Evolutionary conservation across 768 basidiomycete species (phyloP).

Genomic region (Suillus subalutaceus): DNA sequence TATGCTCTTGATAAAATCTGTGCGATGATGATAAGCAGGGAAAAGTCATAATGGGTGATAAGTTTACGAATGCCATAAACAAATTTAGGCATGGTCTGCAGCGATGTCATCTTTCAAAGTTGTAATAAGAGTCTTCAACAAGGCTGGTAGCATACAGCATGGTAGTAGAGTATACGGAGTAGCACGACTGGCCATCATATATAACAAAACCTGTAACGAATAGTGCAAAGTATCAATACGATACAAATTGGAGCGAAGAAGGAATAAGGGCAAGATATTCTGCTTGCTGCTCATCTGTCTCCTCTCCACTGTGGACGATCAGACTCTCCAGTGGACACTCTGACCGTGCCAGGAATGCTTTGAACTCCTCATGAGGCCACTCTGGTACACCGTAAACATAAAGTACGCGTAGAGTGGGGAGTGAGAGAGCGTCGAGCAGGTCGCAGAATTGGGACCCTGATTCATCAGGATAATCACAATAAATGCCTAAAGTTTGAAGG

Average conservation of each 20-base stretch:
- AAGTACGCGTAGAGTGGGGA: not conserved
- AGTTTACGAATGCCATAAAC: too few relatives aligned
- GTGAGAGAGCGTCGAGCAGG: not conserved
- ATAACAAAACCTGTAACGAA: too few relatives aligned
- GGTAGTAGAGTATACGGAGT: too few relatives aligned
- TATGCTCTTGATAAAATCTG: too few relatives aligned
- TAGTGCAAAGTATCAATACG: constrained; percentile 1
- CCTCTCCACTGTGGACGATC: not conserved
- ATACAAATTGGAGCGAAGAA: not conserved
- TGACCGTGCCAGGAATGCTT: not conserved
- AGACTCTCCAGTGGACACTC: not conserved
- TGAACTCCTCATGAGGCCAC: not conserved
- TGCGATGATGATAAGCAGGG: too few relatives aligned
- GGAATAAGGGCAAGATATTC: not conserved
- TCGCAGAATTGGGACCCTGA: not conserved
- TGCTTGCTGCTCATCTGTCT: not conserved
- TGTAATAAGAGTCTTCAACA: too few relatives aligned
- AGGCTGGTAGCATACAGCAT: too few relatives aligned
- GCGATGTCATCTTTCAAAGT: too few relatives aligned
- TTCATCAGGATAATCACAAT: too few relatives aligned
- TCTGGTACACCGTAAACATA: not conserved
- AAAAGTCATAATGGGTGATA: too few relatives aligned
- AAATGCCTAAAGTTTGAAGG: not conserved
- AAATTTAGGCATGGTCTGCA: too few relatives aligned
- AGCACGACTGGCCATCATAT: too few relatives aligned